phyloP scores from a whole-genome alignment of 106 monocot genomes.

The Dendrobium nobile region DNA sequence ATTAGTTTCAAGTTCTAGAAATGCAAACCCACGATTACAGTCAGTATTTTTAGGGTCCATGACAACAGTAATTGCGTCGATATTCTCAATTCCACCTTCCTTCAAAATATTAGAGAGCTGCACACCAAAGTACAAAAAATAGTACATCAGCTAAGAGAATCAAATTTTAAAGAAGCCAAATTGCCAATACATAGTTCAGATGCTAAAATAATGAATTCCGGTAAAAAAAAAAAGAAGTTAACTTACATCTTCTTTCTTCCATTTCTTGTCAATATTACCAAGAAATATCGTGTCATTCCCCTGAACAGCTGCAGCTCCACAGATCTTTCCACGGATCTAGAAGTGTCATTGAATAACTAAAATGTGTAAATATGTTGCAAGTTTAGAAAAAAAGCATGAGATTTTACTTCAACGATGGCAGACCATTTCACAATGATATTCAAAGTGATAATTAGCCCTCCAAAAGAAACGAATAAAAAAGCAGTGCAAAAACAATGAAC shows the following conservation, averaged over 20 bases:
- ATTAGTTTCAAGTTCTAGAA: slow-evolving; percentile 85
- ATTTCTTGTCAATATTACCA: slow-evolving; percentile 82
- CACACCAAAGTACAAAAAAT: slow-evolving; percentile 7
- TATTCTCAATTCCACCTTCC: slow-evolving; percentile 78
- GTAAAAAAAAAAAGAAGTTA: neutral
- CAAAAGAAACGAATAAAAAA: neutral
- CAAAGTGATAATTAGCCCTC: neutral
- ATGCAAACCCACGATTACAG: slow-evolving; percentile 80
- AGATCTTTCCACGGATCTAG: slow-evolving; percentile 80
- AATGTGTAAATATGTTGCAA: neutral
- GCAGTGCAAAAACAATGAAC: neutral
- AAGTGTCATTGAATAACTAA: slow-evolving; percentile 1
- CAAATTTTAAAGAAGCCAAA: neutral
- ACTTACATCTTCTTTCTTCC: slow-evolving; percentile 95
- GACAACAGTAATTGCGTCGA: slow-evolving; percentile 64
- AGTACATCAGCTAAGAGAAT: neutral
- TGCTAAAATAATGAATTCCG: neutral
- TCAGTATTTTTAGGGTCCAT: slow-evolving; percentile 44
- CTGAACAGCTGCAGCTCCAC: slow-evolving; percentile 74
- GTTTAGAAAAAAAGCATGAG: neutral
- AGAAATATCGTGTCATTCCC: slow-evolving; percentile 86
- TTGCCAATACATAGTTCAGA: neutral
- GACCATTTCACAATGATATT: neutral
- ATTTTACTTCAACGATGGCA: neutral
- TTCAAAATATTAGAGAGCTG: slow-evolving; percentile 57